Base-by-base conservation (phyloP, 2,329 filamentous ascomycete genomes). In the Endoconidiophora laricicola region DNA sequence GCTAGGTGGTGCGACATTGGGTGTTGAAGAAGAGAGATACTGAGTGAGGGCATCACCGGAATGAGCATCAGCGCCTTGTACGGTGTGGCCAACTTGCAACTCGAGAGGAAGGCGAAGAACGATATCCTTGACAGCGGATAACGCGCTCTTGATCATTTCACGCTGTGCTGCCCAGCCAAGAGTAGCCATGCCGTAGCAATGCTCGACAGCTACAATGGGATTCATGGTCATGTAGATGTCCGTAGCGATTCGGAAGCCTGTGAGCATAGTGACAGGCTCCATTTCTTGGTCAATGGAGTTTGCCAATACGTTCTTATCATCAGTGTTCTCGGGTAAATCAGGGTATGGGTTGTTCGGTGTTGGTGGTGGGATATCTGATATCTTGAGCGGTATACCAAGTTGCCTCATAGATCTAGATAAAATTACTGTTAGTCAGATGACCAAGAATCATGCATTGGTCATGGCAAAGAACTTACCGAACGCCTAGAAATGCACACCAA, bases 181-280 rank as follows among this genome's bases (percentile, higher is more conserved):
- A 33, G 81, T 79, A 52, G 82, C 81, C 58, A 86, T 80, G 9
- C 86, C 86, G 61, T 88, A 88, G 1, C 83, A 81, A 60, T 87
- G 74, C 59, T 94, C 86, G 58, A 87, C 76, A n/a, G 82, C 83
- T 1, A 83, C 74, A 3, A 93, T 67, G 3, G 79, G 72, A 50
- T 84, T 86, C 71, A 90, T 91, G 2, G 86, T 87, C 57, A 76
- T 75, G 62, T 86, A 93, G 36, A 91, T 78, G 46, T 80, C 76
- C 33, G 86, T 78, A 53, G 81, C 86, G 51, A 82, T 74, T 54
- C 87, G 88, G 67, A 93, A 94, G 0, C 84, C 87, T 0, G 81
- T 78, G 43, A 94, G 67, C 37, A 82, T 72, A 0, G 86, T 83
- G 1, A 88, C 66, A 1, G 73, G 69, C 4, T 77, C 79, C 16